Base-by-base conservation (phyloP, 352 stramenopile species). In the Phytophthora uliginosa region DNA sequence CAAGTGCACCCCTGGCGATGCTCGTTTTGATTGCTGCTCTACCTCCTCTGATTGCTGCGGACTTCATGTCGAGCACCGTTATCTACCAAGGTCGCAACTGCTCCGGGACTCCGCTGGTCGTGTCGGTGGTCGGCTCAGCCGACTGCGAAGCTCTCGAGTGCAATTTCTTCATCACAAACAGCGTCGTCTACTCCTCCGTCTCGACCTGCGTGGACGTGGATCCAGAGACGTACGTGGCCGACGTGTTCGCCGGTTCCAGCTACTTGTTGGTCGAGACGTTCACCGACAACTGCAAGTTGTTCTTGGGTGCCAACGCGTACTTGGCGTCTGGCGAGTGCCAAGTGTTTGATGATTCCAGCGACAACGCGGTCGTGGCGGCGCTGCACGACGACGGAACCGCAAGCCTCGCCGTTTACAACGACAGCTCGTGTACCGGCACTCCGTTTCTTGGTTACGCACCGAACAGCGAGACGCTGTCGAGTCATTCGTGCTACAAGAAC, bases 201-300 rank as follows among this genome's bases (percentile, higher is more conserved):
- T 66, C 65, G 15, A 66, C 28, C 2, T 77, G 70, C 15, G 58
- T 50, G 7, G 61, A 38, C 33, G n/a, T 24, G 15, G 33, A 73
- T 20, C 64, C 52, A 3, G 45, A 74, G 17, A 66, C 59, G 36
- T 70, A 59, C 31, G 65, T 74, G 18, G 59, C 22, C 5, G 36
- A 63, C 22, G 40, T n/a, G 13, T 74, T 70, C 45, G 45, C 45
- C n/a, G 38, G 36, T 3, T 66, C 51, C 17, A 77, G 48, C 28
- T 73, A 70, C 26, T 9, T 77, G 18, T 18, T 74, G 64, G 28
- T 77, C 53, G 70, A 77, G 59, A 77, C 54, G 17, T 77, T 59
- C 38, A 66, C 58, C 7, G 40, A 26, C 3, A 18, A 48, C n/a
- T 77, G 64, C 22, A 47, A 59, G 15, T 15, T 34, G 6, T 74